phyloP scores from a whole-genome alignment of 176 grass and related monocot genomes.

The sorghum (Sorghum bicolor) region DNA sequence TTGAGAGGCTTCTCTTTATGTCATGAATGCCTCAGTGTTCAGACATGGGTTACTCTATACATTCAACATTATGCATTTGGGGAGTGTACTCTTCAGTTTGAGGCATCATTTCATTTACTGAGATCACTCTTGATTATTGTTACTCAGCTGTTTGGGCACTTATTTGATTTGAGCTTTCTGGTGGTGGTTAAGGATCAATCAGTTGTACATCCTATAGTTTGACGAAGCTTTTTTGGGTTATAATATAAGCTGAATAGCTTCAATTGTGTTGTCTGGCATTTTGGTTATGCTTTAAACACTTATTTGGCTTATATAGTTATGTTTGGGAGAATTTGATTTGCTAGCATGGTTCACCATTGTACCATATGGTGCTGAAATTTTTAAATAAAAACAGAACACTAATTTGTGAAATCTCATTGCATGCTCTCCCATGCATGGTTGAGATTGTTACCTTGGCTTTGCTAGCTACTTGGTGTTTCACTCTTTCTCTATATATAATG shows the following conservation, averaged over 20 bases:
- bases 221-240: too few species aligned
- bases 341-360: neutral
- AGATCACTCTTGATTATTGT: too few species aligned
- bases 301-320: neutral
- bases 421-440: neutral
- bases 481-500: neutral
- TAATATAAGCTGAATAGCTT: neutral
- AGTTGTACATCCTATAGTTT: neutral
- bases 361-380: neutral
- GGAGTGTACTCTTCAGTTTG: too few species aligned
- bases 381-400: neutral
- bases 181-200: too few species aligned
- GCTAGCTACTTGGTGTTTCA: neutral
- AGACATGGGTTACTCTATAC: too few species aligned
- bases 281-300: neutral
- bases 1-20: too few species aligned
- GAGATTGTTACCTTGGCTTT: neutral
- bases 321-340: neutral
- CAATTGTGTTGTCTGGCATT: neutral
- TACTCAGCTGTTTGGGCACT: too few species aligned
- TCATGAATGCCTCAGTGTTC: too few species aligned
- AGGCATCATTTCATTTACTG: too few species aligned
- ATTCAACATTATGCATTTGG: too few species aligned
- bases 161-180: too few species aligned
- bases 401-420: neutral